Evolutionary conservation across 148 eudicot species (phyloP).

Genomic region (Cornus florida): DNA sequence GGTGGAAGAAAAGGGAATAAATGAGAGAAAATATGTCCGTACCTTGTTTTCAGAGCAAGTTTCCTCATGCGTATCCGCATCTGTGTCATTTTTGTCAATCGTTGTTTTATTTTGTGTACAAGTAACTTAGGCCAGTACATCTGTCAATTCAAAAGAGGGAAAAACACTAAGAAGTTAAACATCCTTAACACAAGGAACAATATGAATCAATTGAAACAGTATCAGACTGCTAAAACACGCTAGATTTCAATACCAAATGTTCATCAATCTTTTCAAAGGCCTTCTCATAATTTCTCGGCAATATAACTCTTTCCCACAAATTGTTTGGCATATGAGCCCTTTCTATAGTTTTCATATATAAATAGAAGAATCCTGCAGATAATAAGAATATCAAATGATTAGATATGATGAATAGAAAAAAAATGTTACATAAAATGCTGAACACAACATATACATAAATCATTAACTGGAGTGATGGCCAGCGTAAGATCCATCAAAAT

Average conservation of each 20-base stretch:
- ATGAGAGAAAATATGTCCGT: neutral
- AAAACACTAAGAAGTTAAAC: slow-evolving; percentile 1
- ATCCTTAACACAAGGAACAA: neutral
- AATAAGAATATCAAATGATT: neutral
- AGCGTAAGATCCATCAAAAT: too few relatives aligned
- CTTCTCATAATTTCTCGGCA: slow-evolving; percentile 79
- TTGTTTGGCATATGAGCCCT: slow-evolving; percentile 98
- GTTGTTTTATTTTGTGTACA: slow-evolving; percentile 88
- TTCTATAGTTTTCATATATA: slow-evolving; percentile 95
- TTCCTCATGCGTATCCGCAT: slow-evolving; percentile 97
- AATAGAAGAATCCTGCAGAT: slow-evolving; percentile 76
- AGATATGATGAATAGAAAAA: neutral
- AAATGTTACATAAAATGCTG: too few relatives aligned
- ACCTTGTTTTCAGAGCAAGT: slow-evolving; percentile 92
- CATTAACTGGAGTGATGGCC: too few relatives aligned
- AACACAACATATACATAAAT: too few relatives aligned
- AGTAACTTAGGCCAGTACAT: slow-evolving; percentile 94
- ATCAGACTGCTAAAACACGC: slow-evolving; percentile 4
- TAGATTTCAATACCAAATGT: slow-evolving; percentile 61
- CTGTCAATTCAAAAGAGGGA: slow-evolving; percentile 26
- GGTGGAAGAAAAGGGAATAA: neutral
- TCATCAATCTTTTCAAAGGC: slow-evolving; percentile 89
- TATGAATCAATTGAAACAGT: neutral
- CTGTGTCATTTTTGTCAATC: slow-evolving; percentile 95
- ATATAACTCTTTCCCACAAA: slow-evolving; percentile 91